phyloP scores from a whole-genome alignment of 2,329 filamentous ascomycete genomes.

The Sphaerostilbella broomeana region DNA sequence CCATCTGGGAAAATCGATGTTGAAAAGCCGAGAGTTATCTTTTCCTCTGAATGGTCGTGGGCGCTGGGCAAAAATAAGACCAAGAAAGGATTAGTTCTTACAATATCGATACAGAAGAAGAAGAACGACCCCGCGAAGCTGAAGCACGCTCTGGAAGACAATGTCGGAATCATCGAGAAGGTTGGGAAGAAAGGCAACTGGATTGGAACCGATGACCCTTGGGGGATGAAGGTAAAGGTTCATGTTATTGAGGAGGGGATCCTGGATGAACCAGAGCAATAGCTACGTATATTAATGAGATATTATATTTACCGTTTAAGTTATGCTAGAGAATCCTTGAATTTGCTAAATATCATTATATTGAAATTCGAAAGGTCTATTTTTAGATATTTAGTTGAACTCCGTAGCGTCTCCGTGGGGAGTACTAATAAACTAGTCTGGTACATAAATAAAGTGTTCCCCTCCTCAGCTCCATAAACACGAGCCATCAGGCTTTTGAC shows the following conservation, averaged over 20 bases:
- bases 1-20: constrained; percentile 47
- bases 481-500: no score
- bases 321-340: no score
- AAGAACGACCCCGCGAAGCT: constrained; percentile 33
- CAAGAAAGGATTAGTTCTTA: constrained; percentile 37
- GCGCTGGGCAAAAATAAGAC: constrained; percentile 33
- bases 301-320: no score
- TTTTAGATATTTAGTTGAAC: no score
- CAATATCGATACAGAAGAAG: constrained; percentile 34
- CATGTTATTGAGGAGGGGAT: constrained; percentile 29
- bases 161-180: constrained; percentile 42
- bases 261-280: constrained; percentile 6
- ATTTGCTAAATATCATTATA: no score
- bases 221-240: constrained; percentile 34
- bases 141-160: constrained; percentile 33
- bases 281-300: no score
- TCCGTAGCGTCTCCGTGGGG: no score
- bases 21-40: constrained; percentile 32
- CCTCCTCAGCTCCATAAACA: no score
- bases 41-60: constrained; percentile 36
- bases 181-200: constrained; percentile 56
- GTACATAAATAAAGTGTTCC: no score
- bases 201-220: constrained; percentile 28
- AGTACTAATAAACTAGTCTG: no score
- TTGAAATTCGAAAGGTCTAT: no score